A percentile compares a stretch with the other conserved stretches of the same genome.
phyloP scores from a whole-genome alignment of 257 asterid genomes.

The Nicotiana knightiana region DNA sequence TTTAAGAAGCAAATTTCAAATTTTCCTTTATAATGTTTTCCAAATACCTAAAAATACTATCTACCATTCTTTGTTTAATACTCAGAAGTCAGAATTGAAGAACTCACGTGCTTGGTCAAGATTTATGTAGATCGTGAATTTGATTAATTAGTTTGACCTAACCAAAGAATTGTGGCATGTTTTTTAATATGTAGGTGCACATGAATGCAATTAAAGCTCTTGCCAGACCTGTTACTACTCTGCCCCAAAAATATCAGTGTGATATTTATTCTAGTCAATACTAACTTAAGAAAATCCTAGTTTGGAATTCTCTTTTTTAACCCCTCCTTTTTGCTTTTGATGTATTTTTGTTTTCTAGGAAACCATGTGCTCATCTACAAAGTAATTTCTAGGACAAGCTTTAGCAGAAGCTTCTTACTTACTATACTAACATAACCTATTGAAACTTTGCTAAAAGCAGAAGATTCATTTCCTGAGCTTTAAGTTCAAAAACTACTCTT shows the following conservation, averaged over 20 bases:
- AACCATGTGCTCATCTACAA: background rate
- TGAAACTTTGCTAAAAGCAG: conserved; percentile 1
- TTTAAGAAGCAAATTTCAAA: background rate
- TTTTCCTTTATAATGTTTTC: background rate
- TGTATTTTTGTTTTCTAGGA: background rate
- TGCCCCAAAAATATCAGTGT: background rate
- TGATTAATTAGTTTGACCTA: background rate
- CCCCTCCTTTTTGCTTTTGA: background rate
- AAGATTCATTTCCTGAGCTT: background rate
- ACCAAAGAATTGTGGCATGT: background rate
- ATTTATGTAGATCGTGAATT: background rate
- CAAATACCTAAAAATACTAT: background rate
- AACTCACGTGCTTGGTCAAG: conserved; percentile 12
- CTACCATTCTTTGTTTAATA: background rate
- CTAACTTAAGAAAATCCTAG: background rate
- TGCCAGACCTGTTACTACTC: background rate
- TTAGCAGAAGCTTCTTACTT: background rate
- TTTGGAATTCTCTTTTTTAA: background rate
- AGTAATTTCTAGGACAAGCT: background rate
- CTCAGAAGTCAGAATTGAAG: background rate
- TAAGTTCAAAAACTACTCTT: background rate
- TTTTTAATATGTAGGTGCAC: background rate
- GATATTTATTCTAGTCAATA: background rate
- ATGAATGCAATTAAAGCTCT: background rate
- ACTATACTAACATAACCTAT: background rate